Evolutionary conservation across 192 early-diverging fungal species (phyloP).

Genomic region (Thoreauomyces humboldtii): DNA sequence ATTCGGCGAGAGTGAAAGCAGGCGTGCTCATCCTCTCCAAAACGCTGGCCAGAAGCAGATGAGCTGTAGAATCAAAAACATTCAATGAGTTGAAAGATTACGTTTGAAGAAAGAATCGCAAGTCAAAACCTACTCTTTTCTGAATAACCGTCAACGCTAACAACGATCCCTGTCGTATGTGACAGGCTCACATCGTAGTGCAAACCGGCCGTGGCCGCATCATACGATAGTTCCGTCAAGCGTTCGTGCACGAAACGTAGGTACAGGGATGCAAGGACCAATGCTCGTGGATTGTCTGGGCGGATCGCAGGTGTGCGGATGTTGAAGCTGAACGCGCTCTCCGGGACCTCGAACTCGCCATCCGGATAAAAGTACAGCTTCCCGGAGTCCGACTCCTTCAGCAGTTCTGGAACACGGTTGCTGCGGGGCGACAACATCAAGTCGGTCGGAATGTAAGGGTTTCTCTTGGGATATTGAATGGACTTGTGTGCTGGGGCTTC

Average conservation of each 20-base stretch:
- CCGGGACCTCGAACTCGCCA: constrained; percentile 32
- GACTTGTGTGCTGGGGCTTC: background rate
- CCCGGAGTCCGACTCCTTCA: constrained; percentile 5
- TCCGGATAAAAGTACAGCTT: constrained; percentile 31
- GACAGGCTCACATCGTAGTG: constrained; percentile 26
- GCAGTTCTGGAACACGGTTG: constrained; percentile 1
- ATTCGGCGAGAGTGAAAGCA: constrained; percentile 7
- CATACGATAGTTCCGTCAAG: constrained; percentile 35
- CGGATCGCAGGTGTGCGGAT: constrained; percentile 38
- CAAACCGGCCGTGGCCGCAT: constrained; percentile 36
- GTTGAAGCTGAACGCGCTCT: constrained; percentile 27
- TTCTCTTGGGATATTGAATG: constrained; percentile 27
- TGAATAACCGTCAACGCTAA: constrained; percentile 37
- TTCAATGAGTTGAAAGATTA: background rate
- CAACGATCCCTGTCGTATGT: constrained; percentile 27
- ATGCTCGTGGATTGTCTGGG: constrained; percentile 21
- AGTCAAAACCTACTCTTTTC: constrained; percentile 10
- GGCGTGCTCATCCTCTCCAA: constrained; percentile 26
- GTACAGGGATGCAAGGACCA: constrained; percentile 33
- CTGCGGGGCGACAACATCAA: constrained; percentile 18
- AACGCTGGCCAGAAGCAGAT: constrained; percentile 19
- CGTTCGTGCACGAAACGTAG: constrained; percentile 36
- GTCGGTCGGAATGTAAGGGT: constrained; percentile 34
- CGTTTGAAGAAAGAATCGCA: background rate
- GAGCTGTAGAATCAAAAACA: background rate